Evolutionary conservation across 345 rosid species (phyloP).

Genomic region (Populus euphratica): DNA sequence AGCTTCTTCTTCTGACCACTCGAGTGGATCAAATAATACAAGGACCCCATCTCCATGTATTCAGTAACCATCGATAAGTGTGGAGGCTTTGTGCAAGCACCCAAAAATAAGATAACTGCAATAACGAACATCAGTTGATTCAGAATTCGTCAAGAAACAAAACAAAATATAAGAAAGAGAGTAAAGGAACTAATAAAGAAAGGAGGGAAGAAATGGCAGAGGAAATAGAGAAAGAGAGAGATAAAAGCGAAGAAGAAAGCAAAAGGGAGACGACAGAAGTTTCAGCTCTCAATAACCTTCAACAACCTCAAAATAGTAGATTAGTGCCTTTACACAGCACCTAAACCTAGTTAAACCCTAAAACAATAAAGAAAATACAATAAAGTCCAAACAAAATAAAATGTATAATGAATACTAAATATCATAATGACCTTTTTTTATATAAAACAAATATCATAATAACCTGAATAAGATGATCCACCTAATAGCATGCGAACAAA

Average conservation of each 20-base stretch:
- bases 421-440: neutral
- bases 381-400: no score
- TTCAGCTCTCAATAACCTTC: neutral
- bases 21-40: conserved; percentile 74
- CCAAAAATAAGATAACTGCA: conserved; percentile 95
- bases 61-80: conserved; percentile 90
- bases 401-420: no score
- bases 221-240: no score
- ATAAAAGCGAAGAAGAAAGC: neutral
- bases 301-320: neutral
- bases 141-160: conserved; percentile 1
- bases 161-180: conserved; percentile 10
- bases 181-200: neutral
- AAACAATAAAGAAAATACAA: no score
- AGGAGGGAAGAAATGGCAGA: neutral
- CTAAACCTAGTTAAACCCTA: neutral
- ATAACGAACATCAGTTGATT: conserved; percentile 17
- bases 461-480: neutral
- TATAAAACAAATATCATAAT: neutral
- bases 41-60: conserved; percentile 97
- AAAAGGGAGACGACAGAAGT: neutral
- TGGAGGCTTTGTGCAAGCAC: conserved; percentile 96
- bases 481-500: neutral
- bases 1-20: conserved; percentile 89
- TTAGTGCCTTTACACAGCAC: neutral